Percentiles rank a stretch among this genome's conserved stretches.
Evolutionary conservation across 805 yeast genomes (phyloP).

Genomic region (Danielia oregonensis): DNA sequence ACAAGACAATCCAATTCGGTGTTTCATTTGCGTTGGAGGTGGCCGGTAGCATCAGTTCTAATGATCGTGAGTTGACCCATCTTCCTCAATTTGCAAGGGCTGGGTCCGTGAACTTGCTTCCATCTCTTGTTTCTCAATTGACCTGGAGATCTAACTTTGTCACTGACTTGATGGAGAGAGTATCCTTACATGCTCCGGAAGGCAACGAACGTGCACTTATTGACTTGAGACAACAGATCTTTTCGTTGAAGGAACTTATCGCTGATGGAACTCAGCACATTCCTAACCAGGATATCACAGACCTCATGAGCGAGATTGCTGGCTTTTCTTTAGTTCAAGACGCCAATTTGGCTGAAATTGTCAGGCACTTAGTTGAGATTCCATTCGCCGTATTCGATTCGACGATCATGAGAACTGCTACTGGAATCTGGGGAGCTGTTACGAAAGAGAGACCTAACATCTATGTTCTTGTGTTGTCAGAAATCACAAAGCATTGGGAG

Average conservation of each 20-base stretch:
- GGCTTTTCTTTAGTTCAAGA: slow-evolving; percentile 33
- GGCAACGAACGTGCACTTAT: slow-evolving; percentile 26
- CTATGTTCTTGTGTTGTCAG: slow-evolving; percentile 60
- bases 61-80: slow-evolving; percentile 61
- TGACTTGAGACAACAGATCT: slow-evolving; percentile 25
- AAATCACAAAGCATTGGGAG: slow-evolving; percentile 69
- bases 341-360: slow-evolving; percentile 42
- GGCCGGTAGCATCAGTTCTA: slow-evolving; percentile 70
- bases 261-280: slow-evolving; percentile 8
- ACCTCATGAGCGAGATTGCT: slow-evolving; percentile 44
- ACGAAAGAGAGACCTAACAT: slow-evolving; percentile 62
- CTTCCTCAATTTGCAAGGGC: slow-evolving; percentile 33
- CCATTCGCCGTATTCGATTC: slow-evolving; percentile 71
- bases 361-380: slow-evolving; percentile 53
- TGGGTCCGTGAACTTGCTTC: slow-evolving; percentile 51
- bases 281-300: slow-evolving; percentile 28
- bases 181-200: slow-evolving; percentile 24
- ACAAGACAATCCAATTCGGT: slow-evolving; percentile 57
- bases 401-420: slow-evolving; percentile 57
- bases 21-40: slow-evolving; percentile 86
- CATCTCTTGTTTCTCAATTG: slow-evolving; percentile 73
- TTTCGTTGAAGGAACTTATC: slow-evolving; percentile 11
- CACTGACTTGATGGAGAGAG: slow-evolving; percentile 28
- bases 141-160: slow-evolving; percentile 58
- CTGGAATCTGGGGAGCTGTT: slow-evolving; percentile 76